Percentiles rank a stretch among this genome's conserved stretches.
phyloP scores from a whole-genome alignment of 257 asterid genomes.

The Solanum commersonii region DNA sequence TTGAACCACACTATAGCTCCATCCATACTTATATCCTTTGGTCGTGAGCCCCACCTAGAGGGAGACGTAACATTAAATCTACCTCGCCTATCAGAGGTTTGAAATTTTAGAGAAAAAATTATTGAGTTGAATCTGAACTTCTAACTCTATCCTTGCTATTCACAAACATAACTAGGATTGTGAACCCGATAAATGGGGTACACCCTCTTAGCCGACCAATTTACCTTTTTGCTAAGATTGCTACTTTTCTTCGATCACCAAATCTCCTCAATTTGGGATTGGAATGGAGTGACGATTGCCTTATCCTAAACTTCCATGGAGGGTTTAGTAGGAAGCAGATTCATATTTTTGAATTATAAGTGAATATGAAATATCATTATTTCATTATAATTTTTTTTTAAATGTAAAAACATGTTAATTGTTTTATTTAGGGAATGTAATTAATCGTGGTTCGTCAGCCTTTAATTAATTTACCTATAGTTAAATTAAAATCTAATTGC shows the following conservation, averaged over 20 bases:
- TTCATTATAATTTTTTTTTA: neutral
- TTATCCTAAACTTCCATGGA: neutral
- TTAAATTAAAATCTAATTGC: neutral
- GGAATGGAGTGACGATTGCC: neutral
- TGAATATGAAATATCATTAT: neutral
- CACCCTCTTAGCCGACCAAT: neutral
- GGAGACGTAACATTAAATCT: neutral
- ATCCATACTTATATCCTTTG: neutral
- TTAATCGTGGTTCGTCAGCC: neutral
- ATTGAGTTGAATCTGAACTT: neutral
- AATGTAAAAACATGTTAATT: neutral
- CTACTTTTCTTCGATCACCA: neutral
- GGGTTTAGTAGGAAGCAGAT: neutral
- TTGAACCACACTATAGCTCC: neutral
- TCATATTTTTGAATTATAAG: neutral
- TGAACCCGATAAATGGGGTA: neutral
- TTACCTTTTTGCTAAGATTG: neutral
- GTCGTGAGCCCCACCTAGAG: neutral
- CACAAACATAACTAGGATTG: neutral
- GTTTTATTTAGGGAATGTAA: neutral
- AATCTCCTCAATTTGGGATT: neutral
- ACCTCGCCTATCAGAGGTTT: too few relatives aligned
- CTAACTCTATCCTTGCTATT: neutral
- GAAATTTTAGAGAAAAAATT: neutral
- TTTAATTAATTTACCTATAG: neutral